These are phyloP conservation scores for Rhynchosporium graminicola DNA, from an alignment of 2,329 filamentous ascomycete genomes.

Conservation along the genomic window DNA sequence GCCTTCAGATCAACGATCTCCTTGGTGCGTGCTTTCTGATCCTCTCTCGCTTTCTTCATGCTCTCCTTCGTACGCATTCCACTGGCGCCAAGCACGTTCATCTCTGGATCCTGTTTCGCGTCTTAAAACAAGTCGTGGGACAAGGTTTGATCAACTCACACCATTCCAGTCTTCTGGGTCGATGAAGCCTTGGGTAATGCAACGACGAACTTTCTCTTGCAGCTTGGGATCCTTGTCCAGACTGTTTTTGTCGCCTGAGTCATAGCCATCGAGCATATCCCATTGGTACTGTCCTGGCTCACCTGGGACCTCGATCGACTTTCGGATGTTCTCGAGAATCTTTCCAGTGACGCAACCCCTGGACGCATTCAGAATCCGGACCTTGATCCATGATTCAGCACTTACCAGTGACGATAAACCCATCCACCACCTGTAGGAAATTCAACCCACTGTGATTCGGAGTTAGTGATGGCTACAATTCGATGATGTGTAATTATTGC, in stretches of 20 bases:
- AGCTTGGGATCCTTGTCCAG: constrained; percentile 53
- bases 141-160: constrained; percentile 48
- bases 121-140: too few relatives aligned
- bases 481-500: neutral
- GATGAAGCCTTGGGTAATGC: constrained; percentile 76
- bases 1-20: constrained; percentile 26
- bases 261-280: constrained; percentile 60
- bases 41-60: constrained; percentile 32
- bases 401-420: constrained; percentile 86
- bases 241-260: constrained; percentile 71
- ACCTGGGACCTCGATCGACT: constrained; percentile 51
- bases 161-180: constrained; percentile 86
- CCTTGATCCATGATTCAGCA: neutral
- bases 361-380: neutral
- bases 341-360: constrained; percentile 89
- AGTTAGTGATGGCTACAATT: neutral
- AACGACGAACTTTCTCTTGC: constrained; percentile 72
- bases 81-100: constrained; percentile 39
- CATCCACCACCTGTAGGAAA: constrained; percentile 62
- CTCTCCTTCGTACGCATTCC: constrained; percentile 32
- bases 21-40: constrained; percentile 21
- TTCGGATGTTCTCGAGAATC: constrained; percentile 66
- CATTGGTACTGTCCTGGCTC: constrained; percentile 49
- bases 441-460: constrained; percentile 55
- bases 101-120: constrained; percentile 38